Conservation (phyloP, 495 filamentous ascomycete genomes). For the Tuber indicum region DNA sequence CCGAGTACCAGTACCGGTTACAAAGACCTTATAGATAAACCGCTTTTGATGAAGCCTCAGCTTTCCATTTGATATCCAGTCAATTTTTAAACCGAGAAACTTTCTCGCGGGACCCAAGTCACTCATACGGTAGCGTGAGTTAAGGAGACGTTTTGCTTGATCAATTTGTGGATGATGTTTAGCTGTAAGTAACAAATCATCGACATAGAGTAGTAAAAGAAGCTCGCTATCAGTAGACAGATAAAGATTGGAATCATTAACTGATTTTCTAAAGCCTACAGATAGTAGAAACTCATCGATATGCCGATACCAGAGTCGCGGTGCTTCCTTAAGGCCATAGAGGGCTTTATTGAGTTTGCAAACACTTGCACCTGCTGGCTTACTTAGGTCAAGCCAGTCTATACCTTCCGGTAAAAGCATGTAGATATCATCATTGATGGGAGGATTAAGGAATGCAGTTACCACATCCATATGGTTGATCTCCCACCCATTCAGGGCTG, state of each 20-base stretch:
- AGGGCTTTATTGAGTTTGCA: conserved; percentile 10
- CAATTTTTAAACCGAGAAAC: conserved; percentile 8
- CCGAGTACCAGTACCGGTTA: too few species aligned
- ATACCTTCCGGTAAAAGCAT: not conserved
- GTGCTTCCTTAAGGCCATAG: conserved; percentile 10
- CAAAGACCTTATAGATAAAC: not conserved
- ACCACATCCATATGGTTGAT: conserved; percentile 17
- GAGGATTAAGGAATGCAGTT: conserved; percentile 11
- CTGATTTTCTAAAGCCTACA: conserved; percentile 11
- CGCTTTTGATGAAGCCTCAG: not conserved
- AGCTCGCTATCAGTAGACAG: not conserved
- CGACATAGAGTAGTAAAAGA: conserved; percentile 11
- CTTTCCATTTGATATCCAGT: not conserved
- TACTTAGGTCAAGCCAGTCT: not conserved
- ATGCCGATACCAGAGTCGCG: conserved; percentile 8
- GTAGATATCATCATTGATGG: conserved; percentile 1
- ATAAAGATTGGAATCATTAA: not conserved
- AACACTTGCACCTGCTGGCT: too few species aligned
- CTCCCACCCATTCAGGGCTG: not conserved
- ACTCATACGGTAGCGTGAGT: conserved; percentile 9
- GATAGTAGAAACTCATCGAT: conserved; percentile 12
- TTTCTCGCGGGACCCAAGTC: not conserved
- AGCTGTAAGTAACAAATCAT: conserved; percentile 16
- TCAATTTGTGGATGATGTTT: too few species aligned
- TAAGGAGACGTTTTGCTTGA: not conserved